phyloP scores from a whole-genome alignment of 805 yeast genomes.

The Sugiyamaella valdiviana region DNA sequence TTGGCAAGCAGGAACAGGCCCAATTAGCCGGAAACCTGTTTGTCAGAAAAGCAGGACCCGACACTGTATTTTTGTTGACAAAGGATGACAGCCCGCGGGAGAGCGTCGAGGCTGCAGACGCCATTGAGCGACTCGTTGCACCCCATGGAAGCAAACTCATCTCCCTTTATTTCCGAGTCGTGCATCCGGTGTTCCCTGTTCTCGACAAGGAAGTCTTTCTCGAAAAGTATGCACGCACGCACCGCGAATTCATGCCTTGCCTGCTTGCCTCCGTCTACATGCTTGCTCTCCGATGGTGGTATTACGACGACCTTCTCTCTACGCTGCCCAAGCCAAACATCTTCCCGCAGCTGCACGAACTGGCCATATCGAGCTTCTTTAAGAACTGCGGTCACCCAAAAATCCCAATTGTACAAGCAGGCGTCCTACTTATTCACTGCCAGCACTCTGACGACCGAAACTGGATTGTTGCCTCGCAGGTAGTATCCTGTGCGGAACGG shows the following conservation, averaged over 20 bases:
- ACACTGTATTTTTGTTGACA: slow-evolving; percentile 64
- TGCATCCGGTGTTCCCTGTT: slow-evolving; percentile 89
- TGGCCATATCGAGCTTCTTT: slow-evolving; percentile 58
- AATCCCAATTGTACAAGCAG: slow-evolving; percentile 87
- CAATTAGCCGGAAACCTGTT: slow-evolving; percentile 60
- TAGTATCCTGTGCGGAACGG: slow-evolving; percentile 83
- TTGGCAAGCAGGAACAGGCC: slow-evolving; percentile 74
- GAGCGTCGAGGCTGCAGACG: slow-evolving; percentile 73
- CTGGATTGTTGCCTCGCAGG: slow-evolving; percentile 82
- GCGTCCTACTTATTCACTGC: slow-evolving; percentile 67
- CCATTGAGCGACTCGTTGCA: slow-evolving; percentile 77
- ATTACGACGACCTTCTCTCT: slow-evolving; percentile 69
- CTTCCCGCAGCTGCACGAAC: slow-evolving; percentile 52
- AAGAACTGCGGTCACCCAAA: slow-evolving; percentile 83
- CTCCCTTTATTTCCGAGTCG: slow-evolving; percentile 72
- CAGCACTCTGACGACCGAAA: slow-evolving; percentile 52
- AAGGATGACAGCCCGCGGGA: slow-evolving; percentile 74
- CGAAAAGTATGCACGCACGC: slow-evolving; percentile 86
- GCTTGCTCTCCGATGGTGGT: slow-evolving; percentile 93
- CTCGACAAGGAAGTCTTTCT: slow-evolving; percentile 85
- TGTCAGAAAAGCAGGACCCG: slow-evolving; percentile 71
- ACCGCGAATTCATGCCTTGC: slow-evolving; percentile 87
- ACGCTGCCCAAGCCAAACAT: slow-evolving; percentile 76
- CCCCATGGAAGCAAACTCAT: slow-evolving; percentile 75
- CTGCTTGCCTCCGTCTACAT: slow-evolving; percentile 84